phyloP scores from a whole-genome alignment of 352 stramenopile genomes.

The Phytophthora aleatoria region DNA sequence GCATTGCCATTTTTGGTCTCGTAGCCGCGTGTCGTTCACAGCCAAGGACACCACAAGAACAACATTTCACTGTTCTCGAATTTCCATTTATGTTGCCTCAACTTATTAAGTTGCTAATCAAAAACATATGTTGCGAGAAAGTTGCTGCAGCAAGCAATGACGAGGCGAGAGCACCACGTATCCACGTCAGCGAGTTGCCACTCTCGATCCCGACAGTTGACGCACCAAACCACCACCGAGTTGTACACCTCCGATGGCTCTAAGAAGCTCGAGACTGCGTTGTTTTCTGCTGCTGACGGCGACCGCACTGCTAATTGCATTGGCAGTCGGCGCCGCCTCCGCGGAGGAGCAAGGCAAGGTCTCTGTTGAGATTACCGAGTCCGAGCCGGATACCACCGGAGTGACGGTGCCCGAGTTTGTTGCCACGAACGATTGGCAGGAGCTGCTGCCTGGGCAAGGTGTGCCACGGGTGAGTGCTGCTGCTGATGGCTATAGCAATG shows the following conservation, averaged over 20 bases:
- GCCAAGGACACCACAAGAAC: slow-evolving; percentile 4
- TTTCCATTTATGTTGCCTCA: not conserved
- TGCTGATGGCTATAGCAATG: not conserved
- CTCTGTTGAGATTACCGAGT: slow-evolving; percentile 9
- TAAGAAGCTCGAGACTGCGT: slow-evolving; percentile 22
- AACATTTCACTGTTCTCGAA: slow-evolving; percentile 1
- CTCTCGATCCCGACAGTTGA: slow-evolving; percentile 25
- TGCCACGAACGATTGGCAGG: slow-evolving; percentile 64
- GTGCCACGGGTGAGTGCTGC: slow-evolving; percentile 53
- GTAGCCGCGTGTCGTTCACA: slow-evolving; percentile 24
- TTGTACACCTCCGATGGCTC: slow-evolving; percentile 7
- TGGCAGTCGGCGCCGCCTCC: not conserved
- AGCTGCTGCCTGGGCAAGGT: slow-evolving; percentile 64
- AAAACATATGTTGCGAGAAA: slow-evolving; percentile 15
- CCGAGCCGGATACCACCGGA: slow-evolving; percentile 7
- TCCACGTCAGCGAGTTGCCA: slow-evolving; percentile 26
- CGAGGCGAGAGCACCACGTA: not conserved
- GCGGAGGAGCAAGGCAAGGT: slow-evolving; percentile 16
- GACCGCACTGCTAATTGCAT: slow-evolving; percentile 8
- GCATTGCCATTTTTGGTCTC: not conserved
- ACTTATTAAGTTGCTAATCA: slow-evolving; percentile 12
- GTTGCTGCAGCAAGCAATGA: not conserved
- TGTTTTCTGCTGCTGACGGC: slow-evolving; percentile 29
- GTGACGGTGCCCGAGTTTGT: slow-evolving; percentile 48
- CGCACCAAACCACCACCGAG: not conserved